Base-by-base conservation (phyloP, 352 stramenopile genomes). In the Hyaloperonospora brassicae region DNA sequence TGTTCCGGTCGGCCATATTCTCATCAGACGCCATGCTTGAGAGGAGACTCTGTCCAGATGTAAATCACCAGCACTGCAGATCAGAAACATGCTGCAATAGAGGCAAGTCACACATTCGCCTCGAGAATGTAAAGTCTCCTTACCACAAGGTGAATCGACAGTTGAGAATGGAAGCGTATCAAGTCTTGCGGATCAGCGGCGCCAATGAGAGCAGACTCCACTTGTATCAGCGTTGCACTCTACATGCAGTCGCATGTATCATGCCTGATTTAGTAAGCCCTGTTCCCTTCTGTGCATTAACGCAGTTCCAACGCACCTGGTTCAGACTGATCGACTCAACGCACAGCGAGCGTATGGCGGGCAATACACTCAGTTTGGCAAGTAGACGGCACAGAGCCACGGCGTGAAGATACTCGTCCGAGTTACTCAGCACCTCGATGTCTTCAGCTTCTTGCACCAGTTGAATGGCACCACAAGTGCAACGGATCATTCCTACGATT, bases 121-220 rank as follows among this genome's bases (percentile, higher is more conserved):
- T 2, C 13, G 11, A 42, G 2, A n/a, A 23, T 21, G 3, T 52
- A 35, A 3, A 12, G 44, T 7, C 34, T 45, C 52, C 53, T 50
- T 66, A 89, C 82, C 70, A 90, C 74, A 40, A 90, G 55, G 14
- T 84, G 56, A 34, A 93, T 76, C 9, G 82, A 86, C 1, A 93
- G 61, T 8, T 72, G 66, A 38, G 82, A 79, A n/a, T 86, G 76
- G 35, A 80, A 89, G 11, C 70, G 59, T 27, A 73, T 47, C 22
- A 83, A 46, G 10, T 73, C 57, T 44, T 86, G 76, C 1, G 68
- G 67, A 22, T 89, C 73, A 0, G 79, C 55, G 6, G 65, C 69
- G 2, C 59, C 50, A n/a, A 88, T 64, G 13, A 85, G 68, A 12
- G 69, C 39, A n/a, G 77, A 71, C 53, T 89, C 79, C 8, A 73